phyloP scores from a whole-genome alignment of 2,329 filamentous ascomycete genomes.

The Dichotomopilus funicola region DNA sequence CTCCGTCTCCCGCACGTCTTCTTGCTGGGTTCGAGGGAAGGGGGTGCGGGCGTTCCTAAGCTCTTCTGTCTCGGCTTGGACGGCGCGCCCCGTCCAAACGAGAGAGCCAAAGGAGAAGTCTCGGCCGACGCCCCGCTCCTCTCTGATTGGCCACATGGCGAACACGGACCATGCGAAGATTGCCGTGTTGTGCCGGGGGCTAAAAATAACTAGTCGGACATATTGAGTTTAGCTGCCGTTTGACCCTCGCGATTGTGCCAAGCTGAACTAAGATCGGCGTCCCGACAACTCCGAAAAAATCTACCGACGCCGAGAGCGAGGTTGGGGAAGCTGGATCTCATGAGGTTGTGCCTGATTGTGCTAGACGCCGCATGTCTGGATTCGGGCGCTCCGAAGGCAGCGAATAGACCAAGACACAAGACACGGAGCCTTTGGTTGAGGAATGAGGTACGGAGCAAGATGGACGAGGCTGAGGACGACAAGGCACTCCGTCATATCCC shows the following conservation, averaged over 20 bases:
- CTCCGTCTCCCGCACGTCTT: too few relatives aligned
- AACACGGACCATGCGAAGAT: constrained; percentile 17
- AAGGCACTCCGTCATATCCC: background rate
- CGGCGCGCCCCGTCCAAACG: background rate
- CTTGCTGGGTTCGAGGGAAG: too few relatives aligned
- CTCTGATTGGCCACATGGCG: constrained; percentile 10
- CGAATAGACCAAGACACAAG: too few relatives aligned
- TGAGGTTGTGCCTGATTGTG: background rate
- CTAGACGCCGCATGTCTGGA: background rate
- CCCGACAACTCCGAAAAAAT: constrained; percentile 3
- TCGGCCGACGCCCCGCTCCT: background rate
- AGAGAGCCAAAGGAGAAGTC: background rate
- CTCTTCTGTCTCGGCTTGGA: background rate
- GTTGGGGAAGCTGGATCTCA: background rate
- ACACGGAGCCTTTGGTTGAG: background rate
- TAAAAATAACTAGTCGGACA: constrained; percentile 21
- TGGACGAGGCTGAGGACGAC: background rate
- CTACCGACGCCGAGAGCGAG: constrained; percentile 5
- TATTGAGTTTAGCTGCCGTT: constrained; percentile 18
- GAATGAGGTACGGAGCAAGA: background rate
- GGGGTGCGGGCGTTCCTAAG: background rate
- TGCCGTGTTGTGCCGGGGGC: constrained; percentile 11
- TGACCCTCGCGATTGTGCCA: constrained; percentile 7
- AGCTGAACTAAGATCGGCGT: constrained; percentile 14
- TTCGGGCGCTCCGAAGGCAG: too few relatives aligned